Base-by-base conservation (phyloP, 2,329 filamentous ascomycete species). In the Aspergillus ochraceoroseus region DNA sequence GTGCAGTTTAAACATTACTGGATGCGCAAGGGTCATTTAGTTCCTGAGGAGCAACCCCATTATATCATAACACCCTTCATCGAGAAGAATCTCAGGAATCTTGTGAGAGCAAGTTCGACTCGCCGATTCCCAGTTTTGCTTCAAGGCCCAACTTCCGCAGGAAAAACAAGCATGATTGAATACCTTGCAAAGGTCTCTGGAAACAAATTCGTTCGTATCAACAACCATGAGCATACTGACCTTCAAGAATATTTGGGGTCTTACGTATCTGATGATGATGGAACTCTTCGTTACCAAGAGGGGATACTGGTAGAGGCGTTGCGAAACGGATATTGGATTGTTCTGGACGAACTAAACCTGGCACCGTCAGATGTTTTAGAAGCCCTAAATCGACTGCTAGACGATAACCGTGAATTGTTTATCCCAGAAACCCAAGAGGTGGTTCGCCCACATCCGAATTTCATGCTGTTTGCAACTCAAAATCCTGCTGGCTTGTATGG, bases 161-260 rank as follows among this genome's bases (percentile, higher is more conserved):
- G 92, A 49, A 99, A 99, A 67, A 99, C 92, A 0, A 96, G 90
- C 65, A 98, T 99, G 92, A 94, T 98, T 28, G 90, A 96, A 65
- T 95, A 95, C 61, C 75, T 99, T 25, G 90, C 94, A n/a, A 92
- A 94, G 57, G 84, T 86, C 40, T 96, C 88, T 19, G 92, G 94
- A 3, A 95, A 99, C 62, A 92, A 86, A 58, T 98, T 96, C 59
- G 88, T 98, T 29, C 81, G 92, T 45, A 98, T 99, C 72, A 99
- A 99, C 68, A 99, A 99, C 54, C 92, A 99, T 65, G 94, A 99
- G 60, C 92, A 98, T 58, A 98, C 92, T 0, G 92, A 99, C 63
- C 71, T 99, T 25, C 92, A 98, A 64, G 94, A 99, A 61, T 99
- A 99, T 57, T 71, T 99, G 4, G 92, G 92, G 12, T 94, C 88